Conservation (phyloP, 1,284 basidiomycete species). For the Irpex rosettiformis region DNA sequence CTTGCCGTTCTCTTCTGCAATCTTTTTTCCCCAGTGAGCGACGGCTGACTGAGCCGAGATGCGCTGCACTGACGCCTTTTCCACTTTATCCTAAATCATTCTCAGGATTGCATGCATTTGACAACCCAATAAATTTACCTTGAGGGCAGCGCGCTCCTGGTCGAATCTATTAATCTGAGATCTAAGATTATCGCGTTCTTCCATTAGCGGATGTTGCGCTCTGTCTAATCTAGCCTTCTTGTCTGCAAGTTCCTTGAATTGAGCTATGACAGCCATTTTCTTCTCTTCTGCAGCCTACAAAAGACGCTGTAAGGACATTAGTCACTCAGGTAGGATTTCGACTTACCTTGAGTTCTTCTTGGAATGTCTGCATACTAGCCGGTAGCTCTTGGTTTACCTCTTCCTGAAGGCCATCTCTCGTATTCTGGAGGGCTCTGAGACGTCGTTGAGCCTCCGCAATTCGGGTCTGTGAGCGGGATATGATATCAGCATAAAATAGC, state of each 20-base stretch:
- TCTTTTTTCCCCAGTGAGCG: conserved; percentile 46
- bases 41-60: conserved; percentile 44
- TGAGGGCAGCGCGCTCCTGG: conserved; percentile 31
- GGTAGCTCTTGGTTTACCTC: conserved; percentile 76
- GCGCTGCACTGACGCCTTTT: conserved; percentile 42
- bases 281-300: conserved; percentile 53
- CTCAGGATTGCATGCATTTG: neutral
- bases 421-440: conserved; percentile 21
- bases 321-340: neutral
- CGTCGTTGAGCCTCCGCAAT: neutral
- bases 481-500: neutral
- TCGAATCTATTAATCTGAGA: conserved; percentile 46
- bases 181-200: conserved; percentile 43
- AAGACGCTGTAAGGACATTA: neutral
- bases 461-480: neutral
- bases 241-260: conserved; percentile 43
- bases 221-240: conserved; percentile 42
- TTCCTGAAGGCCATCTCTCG: conserved; percentile 42
- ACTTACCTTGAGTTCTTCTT: conserved; percentile 50
- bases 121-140: conserved; percentile 32
- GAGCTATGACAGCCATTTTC: conserved; percentile 43
- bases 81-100: conserved; percentile 33
- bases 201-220: conserved; percentile 37
- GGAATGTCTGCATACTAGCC: conserved; percentile 63
- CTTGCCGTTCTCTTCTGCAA: conserved; percentile 37